These are phyloP conservation scores for Sclerotinia sclerotiorum DNA, from an alignment of 2,329 filamentous ascomycete genomes.

Conservation along the genomic window DNA sequence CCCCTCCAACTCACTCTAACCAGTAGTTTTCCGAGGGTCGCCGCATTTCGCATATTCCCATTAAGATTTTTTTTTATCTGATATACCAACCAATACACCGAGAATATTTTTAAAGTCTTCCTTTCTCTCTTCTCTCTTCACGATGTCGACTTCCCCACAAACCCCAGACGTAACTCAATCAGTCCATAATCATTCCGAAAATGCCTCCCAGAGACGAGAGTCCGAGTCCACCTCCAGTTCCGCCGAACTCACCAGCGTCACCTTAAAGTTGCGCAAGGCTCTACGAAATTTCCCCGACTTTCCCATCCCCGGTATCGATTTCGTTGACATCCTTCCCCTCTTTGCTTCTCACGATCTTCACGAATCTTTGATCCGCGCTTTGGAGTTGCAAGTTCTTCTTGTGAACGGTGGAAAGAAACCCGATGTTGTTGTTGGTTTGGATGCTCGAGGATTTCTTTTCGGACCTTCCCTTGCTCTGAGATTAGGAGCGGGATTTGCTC, in stretches of 20 bases:
- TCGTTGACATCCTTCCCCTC: slow-evolving; percentile 97
- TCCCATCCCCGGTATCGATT: slow-evolving; percentile 86
- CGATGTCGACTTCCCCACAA: slow-evolving; percentile 36
- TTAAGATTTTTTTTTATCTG: slow-evolving; percentile 17
- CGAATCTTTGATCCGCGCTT: slow-evolving; percentile 73
- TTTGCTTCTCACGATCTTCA: slow-evolving; percentile 79
- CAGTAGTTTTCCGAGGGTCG: slow-evolving; percentile 22
- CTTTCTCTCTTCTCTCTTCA: slow-evolving; percentile 37
- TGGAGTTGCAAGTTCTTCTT: slow-evolving; percentile 77
- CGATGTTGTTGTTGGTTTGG: slow-evolving; percentile 90
- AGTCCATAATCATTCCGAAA: slow-evolving; percentile 27
- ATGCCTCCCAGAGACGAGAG: slow-evolving; percentile 40
- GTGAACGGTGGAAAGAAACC: slow-evolving; percentile 63
- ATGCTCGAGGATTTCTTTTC: slow-evolving; percentile 93
- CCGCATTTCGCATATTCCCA: slow-evolving; percentile 22
- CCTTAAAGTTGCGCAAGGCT: slow-evolving; percentile 67
- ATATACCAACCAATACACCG: slow-evolving; percentile 6
- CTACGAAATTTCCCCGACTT: slow-evolving; percentile 91
- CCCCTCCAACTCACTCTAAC: slow-evolving; percentile 12
- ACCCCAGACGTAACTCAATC: slow-evolving; percentile 27
- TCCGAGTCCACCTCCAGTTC: slow-evolving; percentile 39
- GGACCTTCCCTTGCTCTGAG: slow-evolving; percentile 83
- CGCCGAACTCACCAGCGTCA: slow-evolving; percentile 48
- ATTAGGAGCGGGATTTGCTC: slow-evolving; percentile 83
- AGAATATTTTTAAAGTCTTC: slow-evolving; percentile 10